Evolutionary conservation across 2,329 filamentous ascomycete genomes (phyloP).

Genomic region (Curvularia sp.): DNA sequence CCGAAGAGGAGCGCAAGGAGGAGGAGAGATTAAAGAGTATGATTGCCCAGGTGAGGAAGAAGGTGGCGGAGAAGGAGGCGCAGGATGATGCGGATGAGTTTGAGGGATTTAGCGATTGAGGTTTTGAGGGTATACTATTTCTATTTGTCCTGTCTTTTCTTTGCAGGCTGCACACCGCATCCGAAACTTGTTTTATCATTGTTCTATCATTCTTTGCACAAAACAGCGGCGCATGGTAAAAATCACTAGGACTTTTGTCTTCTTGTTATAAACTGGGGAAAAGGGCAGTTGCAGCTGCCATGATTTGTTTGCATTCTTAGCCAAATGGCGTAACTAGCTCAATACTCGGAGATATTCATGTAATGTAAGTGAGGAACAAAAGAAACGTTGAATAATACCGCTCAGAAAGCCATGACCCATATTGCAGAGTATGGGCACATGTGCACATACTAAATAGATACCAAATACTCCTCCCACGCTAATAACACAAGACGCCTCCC

Average conservation of each 20-base stretch:
- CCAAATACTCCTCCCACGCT: not conserved
- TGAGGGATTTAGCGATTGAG: constrained; percentile 46
- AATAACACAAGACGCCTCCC: not conserved
- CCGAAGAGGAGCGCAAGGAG: constrained; percentile 41
- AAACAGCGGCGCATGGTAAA: not conserved
- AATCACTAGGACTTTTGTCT: not conserved
- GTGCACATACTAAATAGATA: not conserved
- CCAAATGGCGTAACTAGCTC: not conserved
- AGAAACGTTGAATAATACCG: not conserved
- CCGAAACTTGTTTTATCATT: not conserved
- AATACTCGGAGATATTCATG: not conserved
- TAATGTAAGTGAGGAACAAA: not conserved
- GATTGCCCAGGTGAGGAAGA: constrained; percentile 38
- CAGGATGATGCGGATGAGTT: constrained; percentile 41
- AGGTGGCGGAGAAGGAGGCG: constrained; percentile 36
- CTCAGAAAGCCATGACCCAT: not conserved
- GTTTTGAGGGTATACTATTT: not conserved
- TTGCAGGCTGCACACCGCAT: not conserved
- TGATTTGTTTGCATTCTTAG: not conserved
- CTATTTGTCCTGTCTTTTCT: not conserved
- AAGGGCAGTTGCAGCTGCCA: not conserved
- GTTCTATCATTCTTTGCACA: not conserved
- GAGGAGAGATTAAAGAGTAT: constrained; percentile 45
- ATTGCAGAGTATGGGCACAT: not conserved
- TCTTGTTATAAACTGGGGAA: not conserved